Base-by-base conservation (phyloP, 2,329 filamentous ascomycete species). In the Colletotrichum tofieldiae region DNA sequence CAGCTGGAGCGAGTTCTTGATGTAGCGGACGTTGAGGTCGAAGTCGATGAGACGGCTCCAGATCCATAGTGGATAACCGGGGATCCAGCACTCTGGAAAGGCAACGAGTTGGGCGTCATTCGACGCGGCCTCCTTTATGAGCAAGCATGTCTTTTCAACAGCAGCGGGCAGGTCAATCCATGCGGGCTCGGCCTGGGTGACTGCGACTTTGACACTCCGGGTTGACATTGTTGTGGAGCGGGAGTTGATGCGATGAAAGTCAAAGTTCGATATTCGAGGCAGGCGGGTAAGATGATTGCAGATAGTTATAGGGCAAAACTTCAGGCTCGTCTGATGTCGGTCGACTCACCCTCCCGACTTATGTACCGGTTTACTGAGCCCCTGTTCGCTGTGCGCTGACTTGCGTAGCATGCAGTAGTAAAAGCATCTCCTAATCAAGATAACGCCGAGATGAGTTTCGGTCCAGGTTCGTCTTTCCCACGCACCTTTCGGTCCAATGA, bases 91-190 rank as follows among this genome's bases (percentile, higher is more conserved):
- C 77, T 89, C 87, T 0, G 88, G 86, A 64, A 90, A 90, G 0
- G 85, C 83, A 5, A 92, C 78, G 2, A 92, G 79, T 69, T 89
- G 84, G 2, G 88, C 88, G 1, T 86, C 87, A 54, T 87, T 85
- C 6, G 79, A 74, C 1, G 86, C 86, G 0, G 90, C 90, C 75
- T 89, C 85, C 47, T 83, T 79, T 74, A 92, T 91, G 62, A 91
- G 82, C 0, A 79, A 76, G 75, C 88, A 87, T 9, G 90, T 90
- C 77, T 92, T 92, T 1, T 83, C 77, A 1, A 92, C 86, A 2
- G 85, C 83, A 0, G 78, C 86, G 9, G 85, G 80, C 2, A 92
- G 84, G 75, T 92, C 87, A 9, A 92, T 82, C 89, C 89, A 92
- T 1, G 82, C 84, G 0, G 90, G 89, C 78, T 92, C 90, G 7